Base-by-base conservation (phyloP, 352 stramenopile species). In the Globisporangium camurandrum region DNA sequence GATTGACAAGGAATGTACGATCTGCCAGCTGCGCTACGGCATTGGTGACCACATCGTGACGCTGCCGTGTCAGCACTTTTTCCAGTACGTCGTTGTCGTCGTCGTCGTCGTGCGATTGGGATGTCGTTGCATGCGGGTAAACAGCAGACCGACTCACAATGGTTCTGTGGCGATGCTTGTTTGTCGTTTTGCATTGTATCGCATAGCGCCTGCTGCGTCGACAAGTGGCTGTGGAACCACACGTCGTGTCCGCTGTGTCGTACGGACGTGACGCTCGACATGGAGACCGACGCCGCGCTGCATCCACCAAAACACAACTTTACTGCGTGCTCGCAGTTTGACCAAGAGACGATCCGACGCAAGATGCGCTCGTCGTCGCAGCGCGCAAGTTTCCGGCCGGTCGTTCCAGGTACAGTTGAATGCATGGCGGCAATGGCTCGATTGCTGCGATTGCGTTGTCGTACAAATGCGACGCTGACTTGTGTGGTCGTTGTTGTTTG, bases 151-250 rank as follows among this genome's bases (percentile, higher is more conserved):
- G n/a, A n/a, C n/a, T n/a, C n/a, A n/a, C n/a, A n/a, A n/a, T n/a
- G n/a, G n/a, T n/a, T n/a, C n/a, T n/a, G n/a, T n/a, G n/a, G n/a
- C n/a, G n/a, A n/a, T n/a, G n/a, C n/a, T n/a, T n/a, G n/a, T n/a
- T n/a, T n/a, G n/a, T 27, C 2, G 31, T 31, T 31, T 23, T 44
- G 37, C 11, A 17, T 57, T 34, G 9, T 22, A 23, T 4, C 37
- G 23, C 46, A 4, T 46, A 93, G 82, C 57, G 79, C 79, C 10
- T 82, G 75, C 37, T 93, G 82, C 59, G 77, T 86, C 19, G 82
- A 93, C 56, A 86, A 88, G 49, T 93, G 82, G 82, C 44, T 93
- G 17, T 91, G 75, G 68, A 88, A 86, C 51, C 82, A 93, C 61
- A 87, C 74, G 6, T 91, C 82, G n/a, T 93, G 82, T 24, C 82